Evolutionary conservation across 805 yeast species (phyloP).

Genomic region (Pichia cabralensis): DNA sequence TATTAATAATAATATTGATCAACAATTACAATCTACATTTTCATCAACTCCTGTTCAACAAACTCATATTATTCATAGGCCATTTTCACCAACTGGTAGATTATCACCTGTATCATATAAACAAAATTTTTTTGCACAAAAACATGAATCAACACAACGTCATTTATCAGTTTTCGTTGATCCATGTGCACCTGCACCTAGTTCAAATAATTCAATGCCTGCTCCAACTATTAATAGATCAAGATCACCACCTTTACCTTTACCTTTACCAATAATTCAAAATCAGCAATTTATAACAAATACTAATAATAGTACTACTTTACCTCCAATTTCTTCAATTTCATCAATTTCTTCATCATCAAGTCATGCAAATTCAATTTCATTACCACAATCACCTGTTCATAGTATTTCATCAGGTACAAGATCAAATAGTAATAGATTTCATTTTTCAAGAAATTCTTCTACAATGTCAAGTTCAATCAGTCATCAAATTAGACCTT

Average conservation of each 20-base stretch:
- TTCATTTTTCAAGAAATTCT: constrained; percentile 4
- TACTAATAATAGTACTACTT: not conserved
- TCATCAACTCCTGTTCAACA: not conserved
- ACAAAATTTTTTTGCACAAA: constrained; percentile 19
- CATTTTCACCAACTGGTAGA: constrained; percentile 11
- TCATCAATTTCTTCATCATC: constrained; percentile 8
- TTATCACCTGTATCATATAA: constrained; percentile 12
- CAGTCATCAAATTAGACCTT: constrained; percentile 9
- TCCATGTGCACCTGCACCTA: constrained; percentile 37
- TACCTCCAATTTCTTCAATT: constrained; percentile 7
- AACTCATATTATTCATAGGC: not conserved
- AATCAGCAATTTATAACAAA: too few species aligned
- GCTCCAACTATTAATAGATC: not conserved
- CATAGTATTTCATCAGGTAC: constrained; percentile 1
- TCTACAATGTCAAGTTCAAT: constrained; percentile 1
- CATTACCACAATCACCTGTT: not conserved
- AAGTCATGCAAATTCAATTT: constrained; percentile 7
- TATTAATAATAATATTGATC: too few species aligned
- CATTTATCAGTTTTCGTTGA: constrained; percentile 40
- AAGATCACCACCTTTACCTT: too few species aligned
- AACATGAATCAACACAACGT: constrained; percentile 30
- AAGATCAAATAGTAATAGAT: not conserved
- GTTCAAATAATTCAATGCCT: constrained; percentile 1
- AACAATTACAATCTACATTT: not conserved
- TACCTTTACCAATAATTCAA: too few species aligned